Evolutionary conservation across 257 asterid species (phyloP), one percentile per base, ranked within the genome.

Genomic region (Nicotiana tomentosiformis): DNA sequence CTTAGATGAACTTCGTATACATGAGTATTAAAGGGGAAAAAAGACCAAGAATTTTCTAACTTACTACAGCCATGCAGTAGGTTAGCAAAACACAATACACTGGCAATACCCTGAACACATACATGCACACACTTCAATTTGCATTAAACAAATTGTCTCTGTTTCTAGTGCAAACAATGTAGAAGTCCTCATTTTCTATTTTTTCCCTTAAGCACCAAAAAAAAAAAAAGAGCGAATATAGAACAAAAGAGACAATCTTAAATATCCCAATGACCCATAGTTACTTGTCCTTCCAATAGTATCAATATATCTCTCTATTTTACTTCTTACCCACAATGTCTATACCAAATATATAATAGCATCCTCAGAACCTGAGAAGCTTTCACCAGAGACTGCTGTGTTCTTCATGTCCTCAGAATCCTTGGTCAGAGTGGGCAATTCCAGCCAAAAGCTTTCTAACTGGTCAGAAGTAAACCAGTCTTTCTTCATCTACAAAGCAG

Each of bases 391-490:
- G 16, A 18, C 3, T 60, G 61, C 8, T 56, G 61, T 4, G 23
- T 56, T 5, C 8, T 60, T 5, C 61, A 16, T 56, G 61, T 56
- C 23, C 23, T 76, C 32, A 35, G 56, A 77, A 56, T 56, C 82
- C 69, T 10, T 18, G 26, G 17, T 14, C 7, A 12, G 51, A 57
- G 84, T 82, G 37, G 83, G 85, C 15, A 92, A 88, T 60, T 68
- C 72, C 53, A 56, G 68, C 83, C 87, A 86, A 82, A 92, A 94
- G 66, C 84, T 66, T 37, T 91, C 90, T 26, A 92, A 84, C 9
- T 67, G 90, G 77, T 90, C 91, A 51, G 7, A 65, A 15, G 82
- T 84, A 76, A 94, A 92, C 97, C 93, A 90, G 81, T 90, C 88
- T 51, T 83, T 68, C 64, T 83, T 90, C 95, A 92, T 90, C 98